Evolutionary conservation across 192 early-diverging fungal genomes (phyloP).

Genomic region (Backusella tarrabulga): DNA sequence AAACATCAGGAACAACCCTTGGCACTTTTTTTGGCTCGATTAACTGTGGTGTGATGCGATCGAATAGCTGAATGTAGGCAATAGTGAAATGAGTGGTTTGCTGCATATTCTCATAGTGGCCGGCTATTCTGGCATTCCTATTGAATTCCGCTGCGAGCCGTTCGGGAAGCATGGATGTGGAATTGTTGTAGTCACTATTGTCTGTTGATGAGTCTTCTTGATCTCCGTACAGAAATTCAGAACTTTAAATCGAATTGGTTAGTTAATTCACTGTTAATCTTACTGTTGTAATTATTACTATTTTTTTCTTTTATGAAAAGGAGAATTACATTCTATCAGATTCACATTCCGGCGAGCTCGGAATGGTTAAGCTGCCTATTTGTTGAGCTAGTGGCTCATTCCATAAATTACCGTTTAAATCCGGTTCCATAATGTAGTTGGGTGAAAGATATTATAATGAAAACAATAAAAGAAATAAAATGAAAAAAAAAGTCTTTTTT

Average conservation of each 20-base stretch:
- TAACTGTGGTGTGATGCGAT: background rate
- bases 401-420: background rate
- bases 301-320: background rate
- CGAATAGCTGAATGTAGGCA: background rate
- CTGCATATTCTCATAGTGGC: background rate
- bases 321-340: conserved; percentile 1
- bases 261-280: background rate
- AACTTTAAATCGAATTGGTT: background rate
- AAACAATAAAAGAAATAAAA: background rate
- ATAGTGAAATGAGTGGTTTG: background rate
- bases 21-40: background rate
- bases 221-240: conserved; percentile 2
- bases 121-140: background rate
- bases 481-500: background rate
- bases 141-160: background rate
- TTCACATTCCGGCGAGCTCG: background rate
- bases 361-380: background rate
- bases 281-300: background rate
- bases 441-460: background rate
- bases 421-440: background rate
- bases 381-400: background rate
- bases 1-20: background rate
- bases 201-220: background rate
- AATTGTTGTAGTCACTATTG: background rate
- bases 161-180: background rate